Evolutionary conservation across 2,329 filamentous ascomycete genomes (phyloP).

Genomic region (Hypoxylon rubiginosum): DNA sequence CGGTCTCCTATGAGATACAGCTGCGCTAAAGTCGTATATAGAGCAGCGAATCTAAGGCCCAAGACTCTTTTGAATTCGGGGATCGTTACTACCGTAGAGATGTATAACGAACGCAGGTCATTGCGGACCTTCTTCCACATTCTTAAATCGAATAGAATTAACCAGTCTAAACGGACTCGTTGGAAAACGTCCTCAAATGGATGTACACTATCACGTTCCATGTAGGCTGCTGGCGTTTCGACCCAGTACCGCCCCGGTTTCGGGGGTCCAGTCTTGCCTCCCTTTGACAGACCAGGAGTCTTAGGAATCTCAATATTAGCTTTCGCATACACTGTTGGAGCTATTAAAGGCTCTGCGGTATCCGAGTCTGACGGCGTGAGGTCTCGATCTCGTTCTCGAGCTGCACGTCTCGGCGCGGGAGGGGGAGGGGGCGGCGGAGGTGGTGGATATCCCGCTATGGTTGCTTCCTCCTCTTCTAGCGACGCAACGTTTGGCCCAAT

Average conservation of each 20-base stretch:
- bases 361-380: constrained; percentile 80
- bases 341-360: constrained; percentile 75
- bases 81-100: constrained; percentile 94
- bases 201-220: constrained; percentile 71
- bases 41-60: constrained; percentile 90
- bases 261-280: constrained; percentile 63
- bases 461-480: constrained; percentile 81
- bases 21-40: constrained; percentile 94
- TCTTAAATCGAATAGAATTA: constrained; percentile 92
- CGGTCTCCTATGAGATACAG: constrained; percentile 95
- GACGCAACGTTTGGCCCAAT: constrained; percentile 70
- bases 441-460: constrained; percentile 80
- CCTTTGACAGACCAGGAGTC: constrained; percentile 73
- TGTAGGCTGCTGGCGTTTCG: constrained; percentile 80
- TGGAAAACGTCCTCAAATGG: constrained; percentile 89
- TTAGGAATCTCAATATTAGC: constrained; percentile 81
- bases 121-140: constrained; percentile 97
- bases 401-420: constrained; percentile 60
- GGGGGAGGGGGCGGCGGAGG: constrained; percentile 75
- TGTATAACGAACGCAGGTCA: constrained; percentile 91
- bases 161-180: constrained; percentile 90
- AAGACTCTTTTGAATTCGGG: constrained; percentile 96
- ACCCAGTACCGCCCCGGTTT: constrained; percentile 87
- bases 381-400: constrained; percentile 71
- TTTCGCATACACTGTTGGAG: constrained; percentile 72